Evolutionary conservation across 2,329 filamentous ascomycete genomes (phyloP).

Genomic region (Penicillium concentricum): DNA sequence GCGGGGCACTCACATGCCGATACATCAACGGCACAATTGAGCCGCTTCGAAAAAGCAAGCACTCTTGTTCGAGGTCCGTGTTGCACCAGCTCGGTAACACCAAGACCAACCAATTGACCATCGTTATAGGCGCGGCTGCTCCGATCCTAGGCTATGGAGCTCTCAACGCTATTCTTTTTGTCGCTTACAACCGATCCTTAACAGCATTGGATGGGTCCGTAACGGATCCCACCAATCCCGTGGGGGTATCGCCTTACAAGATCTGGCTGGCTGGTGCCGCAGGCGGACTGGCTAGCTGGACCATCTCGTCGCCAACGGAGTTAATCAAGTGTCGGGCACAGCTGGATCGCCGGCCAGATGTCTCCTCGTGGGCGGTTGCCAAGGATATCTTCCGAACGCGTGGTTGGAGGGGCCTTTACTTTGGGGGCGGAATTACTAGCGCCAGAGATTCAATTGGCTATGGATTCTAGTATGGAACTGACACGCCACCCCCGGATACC

Average conservation of each 20-base stretch:
- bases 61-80: constrained; percentile 42
- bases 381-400: constrained; percentile 60
- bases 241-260: constrained; percentile 57
- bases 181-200: constrained; percentile 85
- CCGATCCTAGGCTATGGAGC: constrained; percentile 88
- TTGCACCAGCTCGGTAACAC: background rate
- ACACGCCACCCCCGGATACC: constrained; percentile 10
- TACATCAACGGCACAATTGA: constrained; percentile 25
- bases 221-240: constrained; percentile 45
- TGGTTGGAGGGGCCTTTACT: constrained; percentile 70
- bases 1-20: constrained; percentile 47
- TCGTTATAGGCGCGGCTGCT: constrained; percentile 67
- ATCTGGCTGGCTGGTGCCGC: constrained; percentile 78
- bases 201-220: constrained; percentile 53
- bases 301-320: constrained; percentile 84
- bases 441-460: constrained; percentile 88
- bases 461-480: constrained; percentile 71
- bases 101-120: constrained; percentile 3
- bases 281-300: constrained; percentile 81
- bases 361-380: constrained; percentile 64
- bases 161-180: constrained; percentile 85
- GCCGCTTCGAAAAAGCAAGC: constrained; percentile 35
- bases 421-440: constrained; percentile 77
- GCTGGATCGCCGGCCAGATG: constrained; percentile 49
- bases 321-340: constrained; percentile 88